Evolutionary conservation across 2,329 filamentous ascomycete genomes (phyloP).

Genomic region (Coniella lustricola): DNA sequence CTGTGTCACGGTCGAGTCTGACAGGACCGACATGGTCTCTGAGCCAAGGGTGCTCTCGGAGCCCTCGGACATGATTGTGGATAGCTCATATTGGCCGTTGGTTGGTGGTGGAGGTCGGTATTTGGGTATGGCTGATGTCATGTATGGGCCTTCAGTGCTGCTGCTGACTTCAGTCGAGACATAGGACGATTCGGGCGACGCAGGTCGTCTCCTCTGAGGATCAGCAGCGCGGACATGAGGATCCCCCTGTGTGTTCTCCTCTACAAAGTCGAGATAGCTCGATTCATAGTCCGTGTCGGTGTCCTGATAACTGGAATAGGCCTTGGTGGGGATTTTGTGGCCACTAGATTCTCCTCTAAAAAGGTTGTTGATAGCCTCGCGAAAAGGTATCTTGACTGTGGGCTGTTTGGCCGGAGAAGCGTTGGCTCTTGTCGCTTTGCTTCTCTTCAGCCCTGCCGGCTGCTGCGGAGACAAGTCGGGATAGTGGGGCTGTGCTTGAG

Average conservation of each 20-base stretch:
- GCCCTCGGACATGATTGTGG: constrained; percentile 50
- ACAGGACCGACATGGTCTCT: constrained; percentile 43
- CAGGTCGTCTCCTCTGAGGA: constrained; percentile 25
- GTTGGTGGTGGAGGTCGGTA: constrained; percentile 38
- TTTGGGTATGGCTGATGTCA: constrained; percentile 19
- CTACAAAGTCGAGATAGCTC: constrained; percentile 13
- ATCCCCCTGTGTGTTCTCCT: constrained; percentile 21
- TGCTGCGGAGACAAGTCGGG: not conserved
- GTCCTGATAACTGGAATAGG: constrained; percentile 43
- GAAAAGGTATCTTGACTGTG: constrained; percentile 41
- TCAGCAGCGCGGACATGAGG: constrained; percentile 26
- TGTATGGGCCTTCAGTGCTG: constrained; percentile 20
- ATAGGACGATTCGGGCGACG: constrained; percentile 25
- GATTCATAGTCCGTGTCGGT: constrained; percentile 22
- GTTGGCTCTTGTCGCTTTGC: constrained; percentile 44
- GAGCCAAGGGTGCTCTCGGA: constrained; percentile 39
- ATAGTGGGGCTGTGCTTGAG: too few relatives aligned
- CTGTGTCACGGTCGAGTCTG: constrained; percentile 47
- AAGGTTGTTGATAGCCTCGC: constrained; percentile 53
- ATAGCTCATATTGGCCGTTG: constrained; percentile 47
- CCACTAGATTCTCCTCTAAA: constrained; percentile 55
- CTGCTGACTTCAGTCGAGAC: constrained; percentile 17
- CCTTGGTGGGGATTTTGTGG: constrained; percentile 36
- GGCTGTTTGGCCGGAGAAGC: constrained; percentile 42
- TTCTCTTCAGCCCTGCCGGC: constrained; percentile 42